Base-by-base conservation (phyloP, 31 red algal genomes). In the Bonnemaisonia californica region DNA sequence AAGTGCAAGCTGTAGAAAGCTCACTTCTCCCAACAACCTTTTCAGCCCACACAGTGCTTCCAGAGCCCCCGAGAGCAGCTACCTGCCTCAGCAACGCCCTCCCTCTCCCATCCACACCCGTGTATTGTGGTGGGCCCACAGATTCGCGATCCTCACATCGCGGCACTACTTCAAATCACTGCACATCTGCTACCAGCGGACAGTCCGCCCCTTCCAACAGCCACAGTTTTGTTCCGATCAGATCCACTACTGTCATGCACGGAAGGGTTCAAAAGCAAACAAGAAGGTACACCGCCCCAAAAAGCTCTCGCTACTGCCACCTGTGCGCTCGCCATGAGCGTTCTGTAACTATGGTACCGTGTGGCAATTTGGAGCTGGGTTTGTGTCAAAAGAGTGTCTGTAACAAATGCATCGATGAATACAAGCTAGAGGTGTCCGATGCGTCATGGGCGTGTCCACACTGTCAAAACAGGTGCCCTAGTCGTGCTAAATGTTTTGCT, bases 351-450 rank as follows among this genome's bases (percentile, higher is more conserved):
- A 79, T 88, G 85, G 56, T 88, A 0, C 57, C 85, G 12, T 88
- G 85, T 59, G 76, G 85, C 19, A 88, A 88, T 62, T 51, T 88
- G 37, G 21, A 65, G 7, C 71, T 69, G 2, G 83, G 83, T 26
- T 61, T 86, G 21, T 86, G 83, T 41, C 83, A 86, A 40, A 86
- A 86, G 62, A 67, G 57, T 24, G 83, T 86, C n/a, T 86, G 83
- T 47, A 65, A 38, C 28, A 86, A 86, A 64, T 86, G 83, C 32
- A 77, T 86, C 31, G 73, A 27, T 21, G 42, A 51, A 2, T 86
- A 86, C 38, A 65, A 16, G 45, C 54, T 84, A 35, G 34, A 63
- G 22, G 81, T 74, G 69, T 47, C 16, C 4, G 41, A 54, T 30
- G 41, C 83, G 8, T 41, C 72, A 18, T 86, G 83, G 83, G 11